phyloP scores from a whole-genome alignment of 371 early-diverging fungal genomes.

The Mortierella sp. region DNA sequence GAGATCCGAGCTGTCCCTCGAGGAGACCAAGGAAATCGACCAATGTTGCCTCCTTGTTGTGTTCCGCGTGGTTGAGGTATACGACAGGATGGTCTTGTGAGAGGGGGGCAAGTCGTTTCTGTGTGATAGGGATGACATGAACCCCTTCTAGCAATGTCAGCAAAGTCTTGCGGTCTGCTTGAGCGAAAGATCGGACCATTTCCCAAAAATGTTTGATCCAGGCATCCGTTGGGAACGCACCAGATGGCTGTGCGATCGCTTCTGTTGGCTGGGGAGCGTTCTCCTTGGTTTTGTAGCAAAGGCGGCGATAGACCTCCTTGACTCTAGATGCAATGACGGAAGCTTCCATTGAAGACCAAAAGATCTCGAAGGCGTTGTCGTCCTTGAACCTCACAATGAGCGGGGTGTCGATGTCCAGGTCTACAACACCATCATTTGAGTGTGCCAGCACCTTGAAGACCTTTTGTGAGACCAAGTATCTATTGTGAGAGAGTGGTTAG shows the following conservation, averaged over 20 bases:
- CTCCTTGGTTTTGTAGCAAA: neutral
- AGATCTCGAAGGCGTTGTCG: neutral
- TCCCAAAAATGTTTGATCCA: slow-evolving; percentile 29
- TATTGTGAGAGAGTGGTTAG: neutral
- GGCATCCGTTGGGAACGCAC: slow-evolving; percentile 13
- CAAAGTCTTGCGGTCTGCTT: neutral
- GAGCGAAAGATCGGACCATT: neutral
- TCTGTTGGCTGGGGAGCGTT: neutral
- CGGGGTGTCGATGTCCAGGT: neutral
- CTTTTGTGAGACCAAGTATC: slow-evolving; percentile 1
- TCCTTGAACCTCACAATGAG: neutral
- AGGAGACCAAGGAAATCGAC: neutral
- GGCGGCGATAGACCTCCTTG: neutral
- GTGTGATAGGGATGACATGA: slow-evolving; percentile 17
- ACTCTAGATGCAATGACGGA: neutral
- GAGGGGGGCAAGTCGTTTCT: slow-evolving; percentile 14
- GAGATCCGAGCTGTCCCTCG: slow-evolving; percentile 13
- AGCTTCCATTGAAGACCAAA: neutral
- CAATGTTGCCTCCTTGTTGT: neutral
- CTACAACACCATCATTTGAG: slow-evolving; percentile 18
- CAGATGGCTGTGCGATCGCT: slow-evolving; percentile 1
- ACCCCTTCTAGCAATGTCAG: neutral
- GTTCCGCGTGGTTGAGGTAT: neutral
- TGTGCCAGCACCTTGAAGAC: slow-evolving; percentile 8
- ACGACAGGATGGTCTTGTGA: neutral